These are phyloP conservation scores for Cercospora sp. DNA, from an alignment of 2,329 filamentous ascomycete genomes.

Conservation along the genomic window DNA sequence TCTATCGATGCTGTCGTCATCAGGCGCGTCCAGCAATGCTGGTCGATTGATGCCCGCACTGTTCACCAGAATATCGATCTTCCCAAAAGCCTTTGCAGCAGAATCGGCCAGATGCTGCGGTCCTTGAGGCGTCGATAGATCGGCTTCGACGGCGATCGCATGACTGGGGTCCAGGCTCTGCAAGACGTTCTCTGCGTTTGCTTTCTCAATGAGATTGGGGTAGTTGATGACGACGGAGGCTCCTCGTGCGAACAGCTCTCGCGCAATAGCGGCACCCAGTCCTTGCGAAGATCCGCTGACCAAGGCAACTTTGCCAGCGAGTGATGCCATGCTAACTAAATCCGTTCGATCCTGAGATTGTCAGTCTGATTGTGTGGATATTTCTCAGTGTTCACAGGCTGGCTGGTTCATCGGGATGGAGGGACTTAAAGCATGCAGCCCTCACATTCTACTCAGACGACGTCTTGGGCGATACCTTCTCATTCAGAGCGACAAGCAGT, in stretches of 20 bases:
- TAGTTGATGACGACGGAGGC: neutral
- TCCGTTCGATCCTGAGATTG: neutral
- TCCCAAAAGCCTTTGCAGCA: neutral
- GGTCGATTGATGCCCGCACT: neutral
- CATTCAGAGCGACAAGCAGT: neutral
- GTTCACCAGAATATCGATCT: neutral
- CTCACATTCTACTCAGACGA: neutral
- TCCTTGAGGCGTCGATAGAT: neutral
- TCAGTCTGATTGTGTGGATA: neutral
- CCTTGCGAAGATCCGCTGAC: neutral
- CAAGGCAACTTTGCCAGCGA: neutral
- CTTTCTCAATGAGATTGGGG: neutral
- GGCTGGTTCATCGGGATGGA: no score
- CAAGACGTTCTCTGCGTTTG: neutral
- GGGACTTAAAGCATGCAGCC: neutral
- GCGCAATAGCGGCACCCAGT: neutral
- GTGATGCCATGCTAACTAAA: neutral
- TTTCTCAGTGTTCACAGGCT: neutral
- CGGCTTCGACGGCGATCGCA: neutral
- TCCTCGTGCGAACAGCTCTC: neutral
- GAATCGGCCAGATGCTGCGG: neutral
- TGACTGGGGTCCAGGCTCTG: neutral
- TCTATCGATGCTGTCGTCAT: neutral
- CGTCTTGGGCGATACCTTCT: neutral
- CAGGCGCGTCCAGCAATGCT: neutral